A percentile compares a stretch with the other conserved stretches of the same genome.
Evolutionary conservation across 1,284 basidiomycete species (phyloP).

Genomic region (Rhodofomes roseus): DNA sequence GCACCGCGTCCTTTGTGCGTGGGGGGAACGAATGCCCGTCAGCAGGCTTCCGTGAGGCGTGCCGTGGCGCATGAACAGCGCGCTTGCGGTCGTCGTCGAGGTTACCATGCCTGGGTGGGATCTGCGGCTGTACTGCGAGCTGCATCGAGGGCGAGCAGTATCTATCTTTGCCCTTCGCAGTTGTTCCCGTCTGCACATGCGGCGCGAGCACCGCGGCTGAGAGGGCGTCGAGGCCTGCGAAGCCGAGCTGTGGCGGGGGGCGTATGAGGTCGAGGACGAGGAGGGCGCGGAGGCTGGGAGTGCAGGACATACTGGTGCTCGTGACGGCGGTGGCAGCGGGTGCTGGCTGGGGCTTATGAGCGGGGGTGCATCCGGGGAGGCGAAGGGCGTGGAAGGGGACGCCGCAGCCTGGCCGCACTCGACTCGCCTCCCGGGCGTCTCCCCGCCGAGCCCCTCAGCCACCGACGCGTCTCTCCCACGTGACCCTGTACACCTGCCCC

Average conservation of each 20-base stretch:
- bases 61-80: neutral
- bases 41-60: neutral
- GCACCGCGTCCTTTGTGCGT: neutral
- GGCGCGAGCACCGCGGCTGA: neutral
- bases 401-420: neutral
- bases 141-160: neutral
- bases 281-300: slow-evolving; percentile 1
- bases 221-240: neutral
- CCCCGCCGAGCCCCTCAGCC: slow-evolving; percentile 2
- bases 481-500: neutral
- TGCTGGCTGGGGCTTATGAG: neutral
- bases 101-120: neutral
- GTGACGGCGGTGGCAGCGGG: neutral
- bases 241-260: neutral
- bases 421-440: neutral
- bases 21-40: neutral
- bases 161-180: neutral
- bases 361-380: neutral
- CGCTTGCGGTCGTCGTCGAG: neutral
- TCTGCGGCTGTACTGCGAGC: neutral
- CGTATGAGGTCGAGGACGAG: slow-evolving; percentile 1
- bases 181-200: neutral
- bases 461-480: slow-evolving; percentile 6
- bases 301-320: neutral
- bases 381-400: neutral